These are phyloP conservation scores for Sphagnum magellanicum DNA, from an alignment of 228 moss, liverwort and hornwort genomes.

Conservation along the genomic window DNA sequence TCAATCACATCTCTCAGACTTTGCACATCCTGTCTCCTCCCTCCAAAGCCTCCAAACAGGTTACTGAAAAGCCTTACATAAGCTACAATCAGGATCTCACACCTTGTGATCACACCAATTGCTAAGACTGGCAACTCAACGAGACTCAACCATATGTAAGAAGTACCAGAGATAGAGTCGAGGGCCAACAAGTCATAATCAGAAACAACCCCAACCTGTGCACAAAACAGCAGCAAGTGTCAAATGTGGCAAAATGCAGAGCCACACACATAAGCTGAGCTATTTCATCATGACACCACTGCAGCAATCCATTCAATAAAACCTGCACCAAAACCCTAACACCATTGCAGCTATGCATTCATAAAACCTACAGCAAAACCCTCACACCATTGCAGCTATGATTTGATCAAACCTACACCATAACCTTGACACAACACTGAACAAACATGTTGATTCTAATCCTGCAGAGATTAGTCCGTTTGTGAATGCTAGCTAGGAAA, in stretches of 20 bases:
- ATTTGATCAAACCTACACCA: neutral
- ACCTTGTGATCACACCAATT: neutral
- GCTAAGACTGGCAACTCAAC: neutral
- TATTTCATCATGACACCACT: no score
- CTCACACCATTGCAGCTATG: neutral
- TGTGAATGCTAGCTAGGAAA: neutral
- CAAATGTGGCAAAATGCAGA: neutral
- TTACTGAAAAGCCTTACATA: neutral
- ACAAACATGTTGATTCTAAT: neutral
- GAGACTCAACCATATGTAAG: neutral
- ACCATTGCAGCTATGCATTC: neutral
- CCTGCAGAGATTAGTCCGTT: neutral
- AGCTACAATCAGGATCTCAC: neutral
- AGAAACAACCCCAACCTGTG: constrained; percentile 81
- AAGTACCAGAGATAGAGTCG: constrained; percentile 83
- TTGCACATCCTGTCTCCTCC: neutral
- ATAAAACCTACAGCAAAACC: neutral
- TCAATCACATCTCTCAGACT: neutral
- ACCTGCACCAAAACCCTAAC: neutral
- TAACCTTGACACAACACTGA: neutral
- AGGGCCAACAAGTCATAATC: constrained; percentile 93
- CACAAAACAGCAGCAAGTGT: neutral
- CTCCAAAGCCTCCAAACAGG: neutral
- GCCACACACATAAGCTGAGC: neutral
- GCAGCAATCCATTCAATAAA: neutral